Evolutionary conservation across 2,329 filamentous ascomycete genomes (phyloP).

Genomic region (Phaeosphaeriaceae sp.): DNA sequence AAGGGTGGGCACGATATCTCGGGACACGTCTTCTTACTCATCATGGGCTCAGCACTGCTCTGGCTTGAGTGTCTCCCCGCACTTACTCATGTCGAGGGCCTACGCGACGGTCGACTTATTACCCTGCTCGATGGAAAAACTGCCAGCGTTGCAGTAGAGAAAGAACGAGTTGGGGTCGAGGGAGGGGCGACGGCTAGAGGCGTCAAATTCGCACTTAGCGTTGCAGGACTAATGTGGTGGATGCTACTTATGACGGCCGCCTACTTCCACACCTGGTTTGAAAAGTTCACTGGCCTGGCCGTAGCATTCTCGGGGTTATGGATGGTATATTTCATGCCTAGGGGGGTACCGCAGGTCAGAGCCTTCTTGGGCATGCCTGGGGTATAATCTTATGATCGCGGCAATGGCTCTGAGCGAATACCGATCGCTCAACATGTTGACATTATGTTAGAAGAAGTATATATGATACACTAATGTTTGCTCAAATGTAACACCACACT

Average conservation of each 20-base stretch:
- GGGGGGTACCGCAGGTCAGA: constrained; percentile 51
- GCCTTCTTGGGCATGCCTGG: constrained; percentile 57
- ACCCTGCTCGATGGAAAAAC: constrained; percentile 70
- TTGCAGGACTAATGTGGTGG: constrained; percentile 81
- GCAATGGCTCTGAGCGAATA: not conserved
- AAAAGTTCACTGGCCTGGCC: constrained; percentile 71
- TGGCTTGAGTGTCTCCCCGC: constrained; percentile 77
- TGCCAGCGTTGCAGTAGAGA: constrained; percentile 51
- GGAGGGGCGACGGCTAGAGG: constrained; percentile 53
- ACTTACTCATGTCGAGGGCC: constrained; percentile 57
- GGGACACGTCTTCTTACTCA: constrained; percentile 92
- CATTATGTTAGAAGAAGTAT: constrained; percentile 4
- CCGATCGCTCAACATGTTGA: not conserved
- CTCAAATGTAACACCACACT: constrained; percentile 4
- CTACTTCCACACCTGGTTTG: constrained; percentile 98
- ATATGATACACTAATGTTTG: constrained; percentile 5
- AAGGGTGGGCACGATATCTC: constrained; percentile 95
- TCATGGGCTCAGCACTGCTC: constrained; percentile 81
- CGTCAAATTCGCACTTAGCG: constrained; percentile 60
- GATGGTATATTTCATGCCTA: constrained; percentile 56
- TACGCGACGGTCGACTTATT: constrained; percentile 69
- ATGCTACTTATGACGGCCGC: constrained; percentile 99
- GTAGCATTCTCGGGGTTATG: constrained; percentile 56
- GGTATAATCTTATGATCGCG: constrained; percentile 37
- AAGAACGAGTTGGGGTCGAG: constrained; percentile 49